Conservation (phyloP, 2,329 filamentous ascomycete genomes). For the Cercospora sp. region DNA sequence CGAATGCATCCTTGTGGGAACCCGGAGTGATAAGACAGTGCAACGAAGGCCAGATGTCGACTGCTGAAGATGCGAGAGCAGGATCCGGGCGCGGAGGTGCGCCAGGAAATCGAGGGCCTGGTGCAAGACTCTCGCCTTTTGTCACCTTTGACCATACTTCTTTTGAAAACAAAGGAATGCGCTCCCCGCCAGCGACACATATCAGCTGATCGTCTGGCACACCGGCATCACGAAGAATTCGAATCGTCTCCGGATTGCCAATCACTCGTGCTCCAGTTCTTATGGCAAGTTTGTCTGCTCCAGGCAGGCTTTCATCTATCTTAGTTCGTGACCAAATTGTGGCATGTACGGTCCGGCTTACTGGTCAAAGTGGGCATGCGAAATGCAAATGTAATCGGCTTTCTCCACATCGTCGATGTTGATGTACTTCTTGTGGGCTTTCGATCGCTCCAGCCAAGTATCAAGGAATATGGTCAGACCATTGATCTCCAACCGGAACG, state of each 20-base stretch:
- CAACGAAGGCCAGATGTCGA: neutral
- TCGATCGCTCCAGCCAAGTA: constrained; percentile 17
- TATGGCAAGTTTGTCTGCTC: neutral
- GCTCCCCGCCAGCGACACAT: neutral
- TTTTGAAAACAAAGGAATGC: neutral
- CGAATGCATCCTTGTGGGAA: neutral
- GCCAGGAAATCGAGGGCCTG: neutral
- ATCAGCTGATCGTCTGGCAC: neutral
- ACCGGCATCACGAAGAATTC: neutral
- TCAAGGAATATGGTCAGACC: constrained; percentile 18
- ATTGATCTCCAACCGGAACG: constrained; percentile 6
- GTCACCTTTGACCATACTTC: neutral
- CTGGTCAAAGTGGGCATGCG: constrained; percentile 20
- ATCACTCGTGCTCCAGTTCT: neutral
- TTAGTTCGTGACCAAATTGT: neutral
- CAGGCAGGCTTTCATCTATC: neutral
- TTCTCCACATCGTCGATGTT: constrained; percentile 7
- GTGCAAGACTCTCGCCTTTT: neutral
- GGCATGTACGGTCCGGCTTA: neutral
- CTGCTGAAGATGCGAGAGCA: neutral
- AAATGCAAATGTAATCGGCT: constrained; percentile 18
- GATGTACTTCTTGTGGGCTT: constrained; percentile 5
- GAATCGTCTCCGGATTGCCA: neutral
- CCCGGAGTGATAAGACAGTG: neutral
- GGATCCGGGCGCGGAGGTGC: neutral